Conservation (phyloP, 2,329 filamentous ascomycete genomes). For the Decorospora gaudefroyi region DNA sequence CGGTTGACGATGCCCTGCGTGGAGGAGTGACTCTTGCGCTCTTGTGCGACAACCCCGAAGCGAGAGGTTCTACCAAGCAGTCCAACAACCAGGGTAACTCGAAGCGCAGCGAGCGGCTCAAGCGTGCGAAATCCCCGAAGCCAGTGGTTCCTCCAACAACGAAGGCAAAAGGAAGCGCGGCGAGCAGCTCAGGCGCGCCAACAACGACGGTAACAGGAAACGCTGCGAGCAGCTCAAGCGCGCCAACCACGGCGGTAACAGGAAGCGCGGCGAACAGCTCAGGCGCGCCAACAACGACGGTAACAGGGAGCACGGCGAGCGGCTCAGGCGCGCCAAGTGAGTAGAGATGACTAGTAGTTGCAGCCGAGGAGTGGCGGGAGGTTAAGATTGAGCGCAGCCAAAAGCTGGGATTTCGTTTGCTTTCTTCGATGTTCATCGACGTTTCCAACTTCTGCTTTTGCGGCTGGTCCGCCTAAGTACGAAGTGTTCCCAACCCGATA, state of each 20-base stretch:
- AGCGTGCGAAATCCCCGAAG: slow-evolving; percentile 11
- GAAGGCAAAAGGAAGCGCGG: too few relatives aligned
- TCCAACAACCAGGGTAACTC: slow-evolving; percentile 34
- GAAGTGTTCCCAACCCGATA: neutral
- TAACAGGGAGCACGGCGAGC: too few relatives aligned
- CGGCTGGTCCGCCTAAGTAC: slow-evolving; percentile 1
- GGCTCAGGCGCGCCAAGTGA: neutral
- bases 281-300: too few relatives aligned
- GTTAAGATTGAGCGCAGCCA: too few relatives aligned
- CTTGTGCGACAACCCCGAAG: slow-evolving; percentile 34
- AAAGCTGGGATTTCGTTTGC: too few relatives aligned
- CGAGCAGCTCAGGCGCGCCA: too few relatives aligned
- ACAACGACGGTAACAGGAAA: too few relatives aligned
- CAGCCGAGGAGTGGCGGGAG: slow-evolving; percentile 1
- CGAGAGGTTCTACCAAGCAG: slow-evolving; percentile 26
- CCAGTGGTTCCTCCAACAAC: too few relatives aligned
- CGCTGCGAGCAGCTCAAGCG: too few relatives aligned
- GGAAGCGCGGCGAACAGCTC: too few relatives aligned
- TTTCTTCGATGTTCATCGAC: slow-evolving; percentile 1
- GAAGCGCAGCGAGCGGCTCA: slow-evolving; percentile 20
- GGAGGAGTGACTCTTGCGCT: slow-evolving; percentile 32
- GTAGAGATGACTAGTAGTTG: too few relatives aligned
- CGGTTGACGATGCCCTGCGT: slow-evolving; percentile 33
- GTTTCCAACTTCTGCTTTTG: neutral
- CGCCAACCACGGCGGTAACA: too few relatives aligned